Evolutionary conservation across 2,329 filamentous ascomycete species (phyloP).

Genomic region (Paecilomyces dactylethromorphus): DNA sequence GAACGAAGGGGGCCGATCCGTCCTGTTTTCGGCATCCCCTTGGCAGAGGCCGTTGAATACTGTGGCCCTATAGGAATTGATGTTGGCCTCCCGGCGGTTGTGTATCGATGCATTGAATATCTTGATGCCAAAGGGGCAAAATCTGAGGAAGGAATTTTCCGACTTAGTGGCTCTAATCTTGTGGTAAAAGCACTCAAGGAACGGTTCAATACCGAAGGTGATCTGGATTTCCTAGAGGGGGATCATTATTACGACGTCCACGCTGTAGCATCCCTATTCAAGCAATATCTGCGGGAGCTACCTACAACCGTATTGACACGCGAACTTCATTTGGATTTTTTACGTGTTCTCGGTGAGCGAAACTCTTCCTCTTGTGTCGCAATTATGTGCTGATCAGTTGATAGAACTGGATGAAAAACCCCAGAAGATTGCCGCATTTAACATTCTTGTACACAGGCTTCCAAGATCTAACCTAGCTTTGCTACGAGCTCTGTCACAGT

Average conservation of each 20-base stretch:
- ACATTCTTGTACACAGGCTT: conserved; percentile 70
- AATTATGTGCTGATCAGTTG: conserved; percentile 4
- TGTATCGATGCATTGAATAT: conserved; percentile 94
- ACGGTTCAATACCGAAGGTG: conserved; percentile 87
- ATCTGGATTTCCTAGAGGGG: conserved; percentile 73
- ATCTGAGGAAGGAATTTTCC: conserved; percentile 90
- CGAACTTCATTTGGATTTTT: conserved; percentile 83
- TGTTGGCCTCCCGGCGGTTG: conserved; percentile 78
- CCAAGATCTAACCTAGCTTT: conserved; percentile 75
- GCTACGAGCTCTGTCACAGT: conserved; percentile 76
- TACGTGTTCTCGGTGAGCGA: conserved; percentile 61
- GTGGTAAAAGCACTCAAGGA: conserved; percentile 87
- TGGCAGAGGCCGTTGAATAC: conserved; percentile 79
- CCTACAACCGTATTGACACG: conserved; percentile 86
- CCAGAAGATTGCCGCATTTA: conserved; percentile 72
- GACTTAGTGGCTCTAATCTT: conserved; percentile 91
- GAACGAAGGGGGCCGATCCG: conserved; percentile 51
- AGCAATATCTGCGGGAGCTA: conserved; percentile 87
- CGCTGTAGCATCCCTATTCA: conserved; percentile 87
- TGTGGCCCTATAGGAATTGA: conserved; percentile 66
- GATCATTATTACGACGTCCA: conserved; percentile 91
- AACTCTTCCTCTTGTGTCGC: neutral
- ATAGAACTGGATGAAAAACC: conserved; percentile 64
- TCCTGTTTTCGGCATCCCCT: conserved; percentile 75
- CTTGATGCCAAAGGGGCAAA: conserved; percentile 74